Conservation (phyloP, 1,284 basidiomycete genomes). For the Cryptococcus deneoformans region DNA sequence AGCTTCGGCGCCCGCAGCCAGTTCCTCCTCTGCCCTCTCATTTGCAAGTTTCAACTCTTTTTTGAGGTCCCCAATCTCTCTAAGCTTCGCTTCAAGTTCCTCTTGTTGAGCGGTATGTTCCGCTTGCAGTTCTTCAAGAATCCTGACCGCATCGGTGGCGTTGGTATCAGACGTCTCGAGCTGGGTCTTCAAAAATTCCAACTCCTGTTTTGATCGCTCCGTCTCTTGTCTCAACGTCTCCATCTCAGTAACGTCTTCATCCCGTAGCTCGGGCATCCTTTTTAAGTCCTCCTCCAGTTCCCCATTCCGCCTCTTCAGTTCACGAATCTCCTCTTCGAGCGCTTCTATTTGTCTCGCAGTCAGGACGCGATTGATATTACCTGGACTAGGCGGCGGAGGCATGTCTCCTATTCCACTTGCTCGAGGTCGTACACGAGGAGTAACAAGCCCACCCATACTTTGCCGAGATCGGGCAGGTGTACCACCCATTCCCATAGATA, state of each 20-base stretch:
- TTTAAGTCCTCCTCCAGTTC: slow-evolving; percentile 29
- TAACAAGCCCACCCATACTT: slow-evolving; percentile 39
- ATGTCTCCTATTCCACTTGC: slow-evolving; percentile 38
- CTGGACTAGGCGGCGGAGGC: slow-evolving; percentile 50
- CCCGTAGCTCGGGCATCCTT: slow-evolving; percentile 15
- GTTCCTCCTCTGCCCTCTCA: slow-evolving; percentile 39
- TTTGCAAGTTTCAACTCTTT: slow-evolving; percentile 40
- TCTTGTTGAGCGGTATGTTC: slow-evolving; percentile 26
- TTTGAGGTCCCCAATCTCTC: slow-evolving; percentile 35
- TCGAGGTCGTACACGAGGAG: slow-evolving; percentile 40
- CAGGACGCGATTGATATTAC: slow-evolving; percentile 24
- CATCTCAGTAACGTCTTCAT: slow-evolving; percentile 15
- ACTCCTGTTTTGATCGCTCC: slow-evolving; percentile 24
- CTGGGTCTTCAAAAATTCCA: slow-evolving; percentile 30
- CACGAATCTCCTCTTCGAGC: slow-evolving; percentile 44
- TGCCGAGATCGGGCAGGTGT: slow-evolving; percentile 34
- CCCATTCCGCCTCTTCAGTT: slow-evolving; percentile 34
- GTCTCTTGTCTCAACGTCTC: slow-evolving; percentile 38
- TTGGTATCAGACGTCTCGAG: slow-evolving; percentile 39
- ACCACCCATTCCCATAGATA: slow-evolving; percentile 28
- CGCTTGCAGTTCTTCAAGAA: slow-evolving; percentile 36
- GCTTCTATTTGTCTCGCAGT: slow-evolving; percentile 38
- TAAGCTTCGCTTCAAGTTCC: slow-evolving; percentile 31
- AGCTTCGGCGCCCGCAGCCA: slow-evolving; percentile 49
- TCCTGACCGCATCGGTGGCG: slow-evolving; percentile 32